Evolutionary conservation across 495 filamentous ascomycete species (phyloP), one percentile per base, ranked within the genome.

Genomic region (Talaromyces borbonicus): DNA sequence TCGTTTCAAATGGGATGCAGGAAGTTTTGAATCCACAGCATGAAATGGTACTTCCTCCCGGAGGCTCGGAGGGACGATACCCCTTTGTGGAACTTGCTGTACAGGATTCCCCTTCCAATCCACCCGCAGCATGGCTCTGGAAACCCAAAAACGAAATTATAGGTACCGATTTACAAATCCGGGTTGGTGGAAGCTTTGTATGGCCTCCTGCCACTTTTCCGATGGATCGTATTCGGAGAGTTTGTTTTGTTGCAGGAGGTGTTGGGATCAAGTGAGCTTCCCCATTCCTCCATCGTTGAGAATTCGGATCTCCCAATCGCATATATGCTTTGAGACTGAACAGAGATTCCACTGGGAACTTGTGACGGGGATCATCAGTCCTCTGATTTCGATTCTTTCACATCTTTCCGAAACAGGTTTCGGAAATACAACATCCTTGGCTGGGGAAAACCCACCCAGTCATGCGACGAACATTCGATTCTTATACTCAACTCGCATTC

Each of bases 91-190:
- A 90, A 55, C 70, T 92, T 0, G 85, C 85, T 0, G 71, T 92
- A 8, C 84, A 84, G 57, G 61, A 73, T 8, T 82, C 82, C 0
- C 73, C 77, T 0, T 53, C 63, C 2, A 88, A 83, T 48, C 80
- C 82, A 2, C 69, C 85, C 1, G 86, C 86, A 3, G 79, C 80
- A 8, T 93, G 80, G 79, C 72, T 94, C 12, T 90, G 83, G 83
- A 71, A 67, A 46, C 62, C 67, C 0, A 49, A 58, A 3, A 35
- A 66, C 0, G 56, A 71, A 15, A 79, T 92, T 48, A 49, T 84
- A 4, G 73, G 75, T 16, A 63, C 66, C 22, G 63, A 73, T 30
- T 55, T 92, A 22, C 56, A 59, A 4, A 77, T 94, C 33, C 75
- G 86, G 25, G 81, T 90, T 2, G 87, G 88, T 2, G 88, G 88